Percentiles rank a stretch among this genome's conserved stretches.
Evolutionary conservation across 257 asterid species (phyloP).

Genomic region (Parsonsia alboflavescens): DNA sequence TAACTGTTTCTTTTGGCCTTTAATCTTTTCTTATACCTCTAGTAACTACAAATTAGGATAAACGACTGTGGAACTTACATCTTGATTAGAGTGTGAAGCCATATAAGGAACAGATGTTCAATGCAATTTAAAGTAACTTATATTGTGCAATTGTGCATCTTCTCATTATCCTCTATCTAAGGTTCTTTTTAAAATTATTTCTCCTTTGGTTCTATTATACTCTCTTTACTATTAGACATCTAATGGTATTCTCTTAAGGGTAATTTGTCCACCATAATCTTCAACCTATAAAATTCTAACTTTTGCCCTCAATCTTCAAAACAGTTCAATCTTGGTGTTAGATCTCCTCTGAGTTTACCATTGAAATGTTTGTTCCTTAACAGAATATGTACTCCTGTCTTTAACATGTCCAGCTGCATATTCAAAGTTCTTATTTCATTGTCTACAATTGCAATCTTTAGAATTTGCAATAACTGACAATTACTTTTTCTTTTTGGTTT

Average conservation of each 20-base stretch:
- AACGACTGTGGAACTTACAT: background rate
- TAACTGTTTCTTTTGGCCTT: background rate
- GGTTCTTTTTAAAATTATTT: background rate
- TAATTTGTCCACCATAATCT: too few species aligned
- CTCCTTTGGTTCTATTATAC: background rate
- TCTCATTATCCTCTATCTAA: background rate
- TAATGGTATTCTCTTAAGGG: background rate
- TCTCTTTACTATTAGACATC: background rate
- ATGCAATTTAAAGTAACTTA: background rate
- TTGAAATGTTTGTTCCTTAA: background rate
- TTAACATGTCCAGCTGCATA: background rate
- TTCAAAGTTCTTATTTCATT: too few species aligned
- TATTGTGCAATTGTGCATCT: background rate
- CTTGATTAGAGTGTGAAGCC: background rate
- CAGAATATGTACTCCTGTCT: background rate
- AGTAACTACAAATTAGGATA: background rate
- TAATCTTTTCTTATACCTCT: background rate
- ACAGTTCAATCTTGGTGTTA: background rate
- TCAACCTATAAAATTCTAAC: too few species aligned
- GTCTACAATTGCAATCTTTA: too few species aligned
- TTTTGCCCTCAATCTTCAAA: too few species aligned
- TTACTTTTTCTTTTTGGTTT: too few species aligned
- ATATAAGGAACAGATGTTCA: background rate
- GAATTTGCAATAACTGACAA: too few species aligned
- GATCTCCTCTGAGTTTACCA: background rate